These are phyloP conservation scores for Malus hybrid DNA, from an alignment of 331 rosid species.

Conservation along the genomic window DNA sequence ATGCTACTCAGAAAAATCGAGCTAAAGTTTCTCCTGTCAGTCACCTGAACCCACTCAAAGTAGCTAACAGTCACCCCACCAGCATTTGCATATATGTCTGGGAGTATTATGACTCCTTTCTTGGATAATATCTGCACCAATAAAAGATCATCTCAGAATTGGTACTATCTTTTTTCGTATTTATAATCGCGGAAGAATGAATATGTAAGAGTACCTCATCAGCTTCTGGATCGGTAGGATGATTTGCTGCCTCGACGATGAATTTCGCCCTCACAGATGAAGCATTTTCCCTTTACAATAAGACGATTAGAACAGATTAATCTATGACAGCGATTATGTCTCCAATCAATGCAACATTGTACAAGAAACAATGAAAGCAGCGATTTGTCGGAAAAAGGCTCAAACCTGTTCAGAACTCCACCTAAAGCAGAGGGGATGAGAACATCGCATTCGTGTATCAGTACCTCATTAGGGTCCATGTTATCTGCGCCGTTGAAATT, in stretches of 20 bases:
- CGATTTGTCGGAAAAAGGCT: not conserved
- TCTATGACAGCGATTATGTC: not conserved
- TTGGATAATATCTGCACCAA: conserved; percentile 62
- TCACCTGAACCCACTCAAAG: conserved; percentile 97
- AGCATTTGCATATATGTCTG: conserved; percentile 78
- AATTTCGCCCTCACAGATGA: conserved; percentile 68
- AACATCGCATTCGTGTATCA: conserved; percentile 76
- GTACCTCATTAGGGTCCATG: conserved; percentile 62
- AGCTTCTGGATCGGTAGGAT: conserved; percentile 92
- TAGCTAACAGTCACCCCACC: conserved; percentile 93
- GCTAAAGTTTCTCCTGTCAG: not conserved
- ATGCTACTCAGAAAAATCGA: not conserved
- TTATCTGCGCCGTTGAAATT: conserved; percentile 52
- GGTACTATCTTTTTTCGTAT: not conserved
- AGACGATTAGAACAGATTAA: not conserved
- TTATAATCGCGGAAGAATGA: not conserved
- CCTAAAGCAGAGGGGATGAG: conserved; percentile 92
- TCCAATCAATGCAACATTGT: not conserved
- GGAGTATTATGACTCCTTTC: conserved; percentile 70
- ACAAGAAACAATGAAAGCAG: not conserved
- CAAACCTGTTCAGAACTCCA: conserved; percentile 78
- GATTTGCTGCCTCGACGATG: conserved; percentile 84
- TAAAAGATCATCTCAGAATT: not conserved
- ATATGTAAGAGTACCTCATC: conserved; percentile 50
- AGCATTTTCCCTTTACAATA: conserved; percentile 66